Conservation (phyloP, 352 stramenopile genomes). For the Globisporangium middletonii region DNA sequence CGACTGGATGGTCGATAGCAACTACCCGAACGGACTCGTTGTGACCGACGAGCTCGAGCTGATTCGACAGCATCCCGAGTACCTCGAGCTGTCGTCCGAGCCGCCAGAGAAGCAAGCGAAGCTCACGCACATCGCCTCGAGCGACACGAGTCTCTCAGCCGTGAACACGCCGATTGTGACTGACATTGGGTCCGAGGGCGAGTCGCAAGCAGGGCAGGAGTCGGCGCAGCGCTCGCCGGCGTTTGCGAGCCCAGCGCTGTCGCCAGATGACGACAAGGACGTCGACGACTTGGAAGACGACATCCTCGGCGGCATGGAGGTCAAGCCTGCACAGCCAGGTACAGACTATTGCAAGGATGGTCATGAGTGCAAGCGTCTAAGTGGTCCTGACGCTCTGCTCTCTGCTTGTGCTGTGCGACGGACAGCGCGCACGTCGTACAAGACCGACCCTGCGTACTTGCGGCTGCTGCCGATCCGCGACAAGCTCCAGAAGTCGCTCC, state of each 20-base stretch:
- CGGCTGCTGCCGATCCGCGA: constrained; percentile 57
- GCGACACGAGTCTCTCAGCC: constrained; percentile 34
- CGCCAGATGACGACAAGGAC: constrained; percentile 64
- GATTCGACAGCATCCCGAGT: constrained; percentile 77
- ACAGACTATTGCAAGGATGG: background rate
- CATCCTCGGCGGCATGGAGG: constrained; percentile 66
- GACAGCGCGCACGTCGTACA: constrained; percentile 31
- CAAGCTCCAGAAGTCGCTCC: constrained; percentile 59
- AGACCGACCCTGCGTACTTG: constrained; percentile 60
- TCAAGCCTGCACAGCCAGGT: constrained; percentile 31
- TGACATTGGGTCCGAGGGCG: constrained; percentile 56
- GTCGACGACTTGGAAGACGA: constrained; percentile 78
- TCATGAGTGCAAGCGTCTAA: background rate
- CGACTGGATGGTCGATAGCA: constrained; percentile 81
- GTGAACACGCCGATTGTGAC: constrained; percentile 70
- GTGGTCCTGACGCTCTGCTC: background rate
- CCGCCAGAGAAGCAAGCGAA: constrained; percentile 33
- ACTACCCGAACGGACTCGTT: constrained; percentile 60
- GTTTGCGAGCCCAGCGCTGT: constrained; percentile 54
- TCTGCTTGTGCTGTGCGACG: background rate
- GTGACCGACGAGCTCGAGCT: constrained; percentile 81
- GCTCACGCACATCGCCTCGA: constrained; percentile 14
- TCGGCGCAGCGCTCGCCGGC: constrained; percentile 60
- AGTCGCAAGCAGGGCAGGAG: constrained; percentile 50
- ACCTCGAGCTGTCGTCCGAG: constrained; percentile 54